These are phyloP conservation scores for Silene latifolia DNA, from an alignment of 148 eudicot genomes.

Conservation along the genomic window DNA sequence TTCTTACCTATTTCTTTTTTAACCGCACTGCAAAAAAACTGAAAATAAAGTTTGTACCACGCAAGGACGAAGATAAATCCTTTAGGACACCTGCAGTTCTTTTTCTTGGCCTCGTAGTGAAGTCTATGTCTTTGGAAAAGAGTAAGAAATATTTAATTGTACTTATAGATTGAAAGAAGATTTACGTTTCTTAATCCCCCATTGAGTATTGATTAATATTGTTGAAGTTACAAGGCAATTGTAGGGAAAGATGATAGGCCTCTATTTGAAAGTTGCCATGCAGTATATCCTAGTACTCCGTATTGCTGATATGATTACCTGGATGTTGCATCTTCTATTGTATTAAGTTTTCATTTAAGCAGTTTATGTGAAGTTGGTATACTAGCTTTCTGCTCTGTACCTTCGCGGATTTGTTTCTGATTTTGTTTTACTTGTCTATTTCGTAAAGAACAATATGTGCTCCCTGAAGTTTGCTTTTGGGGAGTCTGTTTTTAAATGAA, in stretches of 20 bases:
- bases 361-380: too few species aligned
- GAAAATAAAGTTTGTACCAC: background rate
- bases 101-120: background rate
- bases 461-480: background rate
- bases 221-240: background rate
- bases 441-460: background rate
- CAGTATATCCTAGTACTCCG: background rate
- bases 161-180: background rate
- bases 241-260: background rate
- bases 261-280: constrained; percentile 1
- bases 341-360: too few species aligned
- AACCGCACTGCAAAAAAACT: background rate
- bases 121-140: background rate
- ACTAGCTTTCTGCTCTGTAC: too few species aligned
- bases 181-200: background rate
- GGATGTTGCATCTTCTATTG: background rate
- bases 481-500: background rate
- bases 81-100: background rate
- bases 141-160: background rate
- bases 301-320: background rate
- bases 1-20: constrained; percentile 10
- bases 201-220: background rate
- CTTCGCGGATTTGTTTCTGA: too few species aligned
- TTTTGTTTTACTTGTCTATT: too few species aligned
- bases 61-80: background rate